phyloP scores from a whole-genome alignment of 2,329 filamentous ascomycete species.

The Verticillium isaacii region DNA sequence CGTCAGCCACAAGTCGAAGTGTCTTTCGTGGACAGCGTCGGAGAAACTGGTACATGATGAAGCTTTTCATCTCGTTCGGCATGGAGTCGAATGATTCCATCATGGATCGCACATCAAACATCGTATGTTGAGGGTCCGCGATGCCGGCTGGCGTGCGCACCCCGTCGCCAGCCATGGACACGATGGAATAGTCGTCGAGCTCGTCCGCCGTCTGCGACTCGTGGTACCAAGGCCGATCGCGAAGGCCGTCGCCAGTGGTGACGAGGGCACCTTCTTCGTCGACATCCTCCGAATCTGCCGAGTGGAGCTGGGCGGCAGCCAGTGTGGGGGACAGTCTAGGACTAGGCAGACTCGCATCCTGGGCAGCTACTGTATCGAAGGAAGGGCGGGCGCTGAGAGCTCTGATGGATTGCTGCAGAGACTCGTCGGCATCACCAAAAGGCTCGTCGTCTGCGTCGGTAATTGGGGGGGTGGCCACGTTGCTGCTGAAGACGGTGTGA shows the following conservation, averaged over 20 bases:
- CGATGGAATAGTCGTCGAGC: slow-evolving; percentile 22
- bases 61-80: slow-evolving; percentile 86
- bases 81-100: slow-evolving; percentile 87
- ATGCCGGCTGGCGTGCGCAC: slow-evolving; percentile 20
- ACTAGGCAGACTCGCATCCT: slow-evolving; percentile 91
- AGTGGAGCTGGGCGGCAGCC: slow-evolving; percentile 57
- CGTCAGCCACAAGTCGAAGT: slow-evolving; percentile 80
- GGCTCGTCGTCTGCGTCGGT: slow-evolving; percentile 67
- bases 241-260: slow-evolving; percentile 14
- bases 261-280: slow-evolving; percentile 32
- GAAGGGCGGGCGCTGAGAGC: slow-evolving; percentile 44
- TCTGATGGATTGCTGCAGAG: slow-evolving; percentile 39
- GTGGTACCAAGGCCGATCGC: slow-evolving; percentile 25
- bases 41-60: slow-evolving; percentile 94
- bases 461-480: slow-evolving; percentile 69
- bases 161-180: slow-evolving; percentile 7
- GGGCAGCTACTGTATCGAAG: slow-evolving; percentile 67
- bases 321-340: slow-evolving; percentile 90
- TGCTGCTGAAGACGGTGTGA: slow-evolving; percentile 57
- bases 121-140: slow-evolving; percentile 30
- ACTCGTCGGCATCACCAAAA: slow-evolving; percentile 46
- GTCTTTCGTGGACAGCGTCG: slow-evolving; percentile 84
- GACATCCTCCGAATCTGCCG: slow-evolving; percentile 35
- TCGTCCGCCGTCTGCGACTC: slow-evolving; percentile 37
- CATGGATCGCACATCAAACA: slow-evolving; percentile 81